Percentiles rank a stretch among this genome's conserved stretches.
Conservation (phyloP, 805 yeast species). For the Schwanniomyces vanrijiae region DNA sequence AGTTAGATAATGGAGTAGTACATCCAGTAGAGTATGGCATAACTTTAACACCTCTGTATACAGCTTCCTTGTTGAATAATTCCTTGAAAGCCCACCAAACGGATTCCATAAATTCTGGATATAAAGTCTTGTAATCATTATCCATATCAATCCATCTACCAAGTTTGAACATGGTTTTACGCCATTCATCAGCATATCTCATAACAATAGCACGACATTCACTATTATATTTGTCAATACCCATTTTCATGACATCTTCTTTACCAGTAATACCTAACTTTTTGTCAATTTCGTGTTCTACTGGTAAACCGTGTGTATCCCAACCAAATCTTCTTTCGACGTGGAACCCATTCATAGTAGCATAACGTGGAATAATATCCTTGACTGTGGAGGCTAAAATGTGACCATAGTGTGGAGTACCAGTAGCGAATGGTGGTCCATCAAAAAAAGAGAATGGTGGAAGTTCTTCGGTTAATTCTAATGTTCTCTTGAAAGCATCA, state of each 20-base stretch:
- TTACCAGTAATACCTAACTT: constrained; percentile 89
- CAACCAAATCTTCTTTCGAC: constrained; percentile 98
- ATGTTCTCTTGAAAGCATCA: constrained; percentile 88
- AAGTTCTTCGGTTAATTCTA: constrained; percentile 78
- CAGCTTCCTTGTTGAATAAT: constrained; percentile 80
- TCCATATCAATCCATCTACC: constrained; percentile 99
- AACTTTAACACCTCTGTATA: constrained; percentile 92
- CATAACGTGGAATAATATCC: constrained; percentile 96
- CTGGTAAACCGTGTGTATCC: constrained; percentile 99
- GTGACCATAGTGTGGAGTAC: constrained; percentile 99
- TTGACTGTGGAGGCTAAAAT: constrained; percentile 94
- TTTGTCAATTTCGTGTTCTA: constrained; percentile 98
- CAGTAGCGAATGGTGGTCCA: constrained; percentile 99
- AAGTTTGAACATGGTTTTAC: constrained; percentile 84
- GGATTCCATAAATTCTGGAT: constrained; percentile 96
- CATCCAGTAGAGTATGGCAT: constrained; percentile 99
- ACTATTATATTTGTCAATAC: constrained; percentile 88
- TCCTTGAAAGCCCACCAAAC: constrained; percentile 99
- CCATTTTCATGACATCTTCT: constrained; percentile 91
- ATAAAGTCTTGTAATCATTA: constrained; percentile 94
- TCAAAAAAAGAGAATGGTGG: constrained; percentile 93
- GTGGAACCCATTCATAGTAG: constrained; percentile 94
- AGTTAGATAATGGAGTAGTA: constrained; percentile 94
- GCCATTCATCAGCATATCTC: constrained; percentile 96
- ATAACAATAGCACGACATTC: constrained; percentile 97